Evolutionary conservation across 208 protist genomes (phyloP).

Genomic region (Endotrypanum monterogeii): DNA sequence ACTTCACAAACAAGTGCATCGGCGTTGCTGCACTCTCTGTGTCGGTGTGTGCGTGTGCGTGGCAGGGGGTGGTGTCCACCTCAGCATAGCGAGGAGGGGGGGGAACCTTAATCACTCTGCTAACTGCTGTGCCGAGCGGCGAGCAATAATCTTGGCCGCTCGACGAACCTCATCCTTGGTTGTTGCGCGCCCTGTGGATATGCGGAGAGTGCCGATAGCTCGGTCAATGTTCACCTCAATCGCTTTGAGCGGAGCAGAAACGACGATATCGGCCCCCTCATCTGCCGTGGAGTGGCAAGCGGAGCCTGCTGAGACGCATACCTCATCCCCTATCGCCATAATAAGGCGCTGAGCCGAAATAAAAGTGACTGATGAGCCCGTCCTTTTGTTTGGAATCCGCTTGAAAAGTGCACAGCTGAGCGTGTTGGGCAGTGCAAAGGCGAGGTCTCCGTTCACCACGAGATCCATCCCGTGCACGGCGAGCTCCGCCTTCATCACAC

Average conservation of each 20-base stretch:
- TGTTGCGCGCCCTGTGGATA: constrained; percentile 72
- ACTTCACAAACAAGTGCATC: no score
- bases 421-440: constrained; percentile 75
- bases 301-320: constrained; percentile 86
- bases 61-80: neutral
- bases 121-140: constrained; percentile 78
- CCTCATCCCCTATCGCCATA: constrained; percentile 53
- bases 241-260: constrained; percentile 71
- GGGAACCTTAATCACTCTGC: constrained; percentile 31
- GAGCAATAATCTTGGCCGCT: constrained; percentile 72
- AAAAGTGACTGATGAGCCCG: constrained; percentile 42
- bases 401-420: constrained; percentile 84
- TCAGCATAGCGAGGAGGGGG: neutral
- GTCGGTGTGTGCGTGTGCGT: no score
- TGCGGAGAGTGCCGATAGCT: constrained; percentile 74
- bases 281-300: constrained; percentile 77
- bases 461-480: constrained; percentile 56
- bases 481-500: constrained; percentile 58
- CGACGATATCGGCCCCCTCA: constrained; percentile 44
- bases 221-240: constrained; percentile 56
- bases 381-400: constrained; percentile 30
- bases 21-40: no score
- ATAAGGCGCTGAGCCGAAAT: constrained; percentile 79
- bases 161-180: constrained; percentile 71
- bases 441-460: constrained; percentile 69